These are phyloP conservation scores for Solanum sitiens DNA, from an alignment of 257 asterid genomes.

Conservation along the genomic window DNA sequence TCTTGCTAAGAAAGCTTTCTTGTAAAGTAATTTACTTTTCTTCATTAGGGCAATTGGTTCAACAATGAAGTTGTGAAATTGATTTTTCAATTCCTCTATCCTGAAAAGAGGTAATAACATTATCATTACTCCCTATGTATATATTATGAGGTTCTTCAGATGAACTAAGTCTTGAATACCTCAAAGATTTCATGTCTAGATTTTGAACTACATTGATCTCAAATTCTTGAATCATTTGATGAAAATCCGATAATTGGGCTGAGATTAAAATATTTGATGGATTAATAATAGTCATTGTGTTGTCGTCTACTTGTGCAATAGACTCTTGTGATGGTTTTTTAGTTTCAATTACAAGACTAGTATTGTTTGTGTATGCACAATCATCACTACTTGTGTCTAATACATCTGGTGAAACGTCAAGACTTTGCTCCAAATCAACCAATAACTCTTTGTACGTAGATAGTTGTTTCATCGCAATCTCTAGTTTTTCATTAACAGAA, in stretches of 20 bases:
- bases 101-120: slow-evolving; percentile 12
- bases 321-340: neutral
- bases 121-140: neutral
- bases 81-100: slow-evolving; percentile 38
- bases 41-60: slow-evolving; percentile 21
- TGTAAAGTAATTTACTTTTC: slow-evolving; percentile 32
- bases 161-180: slow-evolving; percentile 24
- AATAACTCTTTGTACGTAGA: neutral
- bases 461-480: neutral
- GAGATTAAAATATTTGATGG: slow-evolving; percentile 7
- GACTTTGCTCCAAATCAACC: neutral
- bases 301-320: slow-evolving; percentile 3
- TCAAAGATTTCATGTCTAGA: slow-evolving; percentile 30
- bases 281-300: neutral
- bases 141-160: neutral
- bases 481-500: neutral
- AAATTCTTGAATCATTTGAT: slow-evolving; percentile 14
- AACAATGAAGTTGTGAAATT: slow-evolving; percentile 16
- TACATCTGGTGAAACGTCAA: neutral
- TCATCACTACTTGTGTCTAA: neutral
- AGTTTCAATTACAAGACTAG: neutral
- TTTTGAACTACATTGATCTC: slow-evolving; percentile 26
- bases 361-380: neutral
- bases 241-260: slow-evolving; percentile 15
- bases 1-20: slow-evolving; percentile 64